Base-by-base conservation (phyloP, 163 green algal genomes). In the Smithsoniella earleae region DNA sequence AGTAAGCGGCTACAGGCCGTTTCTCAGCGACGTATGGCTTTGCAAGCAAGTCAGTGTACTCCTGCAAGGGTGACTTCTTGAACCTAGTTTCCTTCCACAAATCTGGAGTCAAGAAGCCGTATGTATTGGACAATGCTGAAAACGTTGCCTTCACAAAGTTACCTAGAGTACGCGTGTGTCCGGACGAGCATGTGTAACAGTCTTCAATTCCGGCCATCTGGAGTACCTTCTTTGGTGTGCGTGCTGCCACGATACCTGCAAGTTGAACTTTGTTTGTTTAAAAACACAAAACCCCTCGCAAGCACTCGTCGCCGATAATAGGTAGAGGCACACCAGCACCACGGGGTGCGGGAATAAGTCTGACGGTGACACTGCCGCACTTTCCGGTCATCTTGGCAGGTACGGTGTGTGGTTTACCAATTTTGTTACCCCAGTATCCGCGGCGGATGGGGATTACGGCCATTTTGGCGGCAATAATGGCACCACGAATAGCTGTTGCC, bases 361-460 rank as follows among this genome's bases (percentile, higher is more conserved):
- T 89, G 74, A 99, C 90, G 49, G 83, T 90, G 33, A 99, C 93
- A 25, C 82, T 93, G 74, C 94, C 94, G 85, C 94, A 99, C 83
- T 96, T 95, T 81, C 93, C 94, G 20, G 88, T 96, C 58, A 96
- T 83, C 83, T 95, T 95, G 79, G 82, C 88, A 62, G 89, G 89
- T 79, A 95, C 89, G 38, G 89, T 97, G 86, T 98, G 92, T 38
- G 85, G 86, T 79, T 96, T 93, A 77, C 93, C 93, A 75, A 98
- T 95, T 85, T 96, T 98, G 89, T 96, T 96, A 81, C 94, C 94
- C 94, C 94, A 99, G 89, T 98, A 99, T 38, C 94, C 94, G 52
- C 94, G 86, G 66, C 94, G 89, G 16, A 99, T 86, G 52, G 94
- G 94, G 54, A 98, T 89, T 43, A 90, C 76, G 28, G 84, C 86